phyloP scores from a whole-genome alignment of 2,329 filamentous ascomycete genomes.

The Hymenoscyphus fructigenus region DNA sequence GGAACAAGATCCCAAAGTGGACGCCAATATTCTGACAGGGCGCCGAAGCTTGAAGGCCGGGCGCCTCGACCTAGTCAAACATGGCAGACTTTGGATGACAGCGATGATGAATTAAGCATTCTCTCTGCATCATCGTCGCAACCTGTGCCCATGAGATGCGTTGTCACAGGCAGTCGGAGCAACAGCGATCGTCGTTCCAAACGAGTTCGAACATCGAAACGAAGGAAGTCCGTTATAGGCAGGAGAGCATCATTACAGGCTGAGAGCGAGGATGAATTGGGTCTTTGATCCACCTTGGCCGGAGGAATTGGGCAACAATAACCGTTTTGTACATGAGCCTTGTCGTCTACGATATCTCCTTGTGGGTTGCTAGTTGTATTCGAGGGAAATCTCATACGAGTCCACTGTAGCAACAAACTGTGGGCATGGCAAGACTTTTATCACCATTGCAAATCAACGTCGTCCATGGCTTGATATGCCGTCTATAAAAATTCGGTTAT shows the following conservation, averaged over 20 bases:
- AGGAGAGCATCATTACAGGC: slow-evolving; percentile 10
- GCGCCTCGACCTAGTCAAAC: slow-evolving; percentile 23
- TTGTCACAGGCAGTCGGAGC: slow-evolving; percentile 20
- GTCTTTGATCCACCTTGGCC: slow-evolving; percentile 24
- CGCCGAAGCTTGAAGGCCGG: slow-evolving; percentile 21
- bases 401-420: not conserved
- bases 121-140: slow-evolving; percentile 24
- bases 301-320: not conserved
- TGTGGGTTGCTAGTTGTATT: not conserved
- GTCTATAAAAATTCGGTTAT: not conserved
- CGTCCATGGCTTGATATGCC: not conserved
- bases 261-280: slow-evolving; percentile 36
- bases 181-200: slow-evolving; percentile 9
- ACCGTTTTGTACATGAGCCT: not conserved
- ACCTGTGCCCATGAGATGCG: slow-evolving; percentile 15
- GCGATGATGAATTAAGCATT: slow-evolving; percentile 36
- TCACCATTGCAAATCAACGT: not conserved
- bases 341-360: not conserved
- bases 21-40: slow-evolving; percentile 14
- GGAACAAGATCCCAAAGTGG: slow-evolving; percentile 1
- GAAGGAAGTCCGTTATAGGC: slow-evolving; percentile 2
- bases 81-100: slow-evolving; percentile 30
- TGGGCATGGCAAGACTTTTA: not conserved
- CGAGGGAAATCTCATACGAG: not conserved
- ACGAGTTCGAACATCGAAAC: slow-evolving; percentile 9